phyloP scores from a whole-genome alignment of 805 yeast species.

The Kregervanrija delftensis region DNA sequence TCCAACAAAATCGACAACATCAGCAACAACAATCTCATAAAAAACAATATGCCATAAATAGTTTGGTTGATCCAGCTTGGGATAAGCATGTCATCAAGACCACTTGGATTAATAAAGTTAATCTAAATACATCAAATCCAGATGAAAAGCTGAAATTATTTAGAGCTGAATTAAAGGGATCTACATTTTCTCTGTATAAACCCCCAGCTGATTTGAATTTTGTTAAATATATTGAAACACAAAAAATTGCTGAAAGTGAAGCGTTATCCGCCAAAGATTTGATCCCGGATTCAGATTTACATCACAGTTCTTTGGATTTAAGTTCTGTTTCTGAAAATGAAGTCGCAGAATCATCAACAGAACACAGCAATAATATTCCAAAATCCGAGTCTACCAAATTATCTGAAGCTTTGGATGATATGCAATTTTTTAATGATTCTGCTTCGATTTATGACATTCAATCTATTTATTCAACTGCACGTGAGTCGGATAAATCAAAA shows the following conservation, averaged over 20 bases:
- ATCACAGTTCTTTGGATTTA: constrained; percentile 4
- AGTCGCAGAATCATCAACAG: neutral
- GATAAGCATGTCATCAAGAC: constrained; percentile 35
- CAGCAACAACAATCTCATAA: neutral
- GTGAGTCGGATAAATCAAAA: no score
- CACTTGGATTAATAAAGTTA: constrained; percentile 56
- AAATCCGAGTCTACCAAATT: no score
- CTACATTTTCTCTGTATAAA: constrained; percentile 55
- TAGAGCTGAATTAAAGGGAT: constrained; percentile 66
- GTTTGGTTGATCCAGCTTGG: constrained; percentile 27
- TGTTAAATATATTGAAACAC: constrained; percentile 26
- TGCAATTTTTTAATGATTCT: no score
- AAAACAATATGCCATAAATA: constrained; percentile 1
- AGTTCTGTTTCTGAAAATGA: neutral
- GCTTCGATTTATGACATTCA: no score
- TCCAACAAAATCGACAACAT: no score
- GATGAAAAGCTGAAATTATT: constrained; percentile 37
- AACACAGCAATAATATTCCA: no score
- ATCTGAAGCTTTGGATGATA: no score
- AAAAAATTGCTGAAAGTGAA: neutral
- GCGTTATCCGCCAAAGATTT: constrained; percentile 8
- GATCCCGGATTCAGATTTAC: constrained; percentile 1
- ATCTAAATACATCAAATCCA: constrained; percentile 19
- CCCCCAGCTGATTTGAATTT: constrained; percentile 42
- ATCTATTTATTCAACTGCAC: no score